Base-by-base conservation (phyloP, 2,329 filamentous ascomycete species). In the Sporothrix brasiliensis region DNA sequence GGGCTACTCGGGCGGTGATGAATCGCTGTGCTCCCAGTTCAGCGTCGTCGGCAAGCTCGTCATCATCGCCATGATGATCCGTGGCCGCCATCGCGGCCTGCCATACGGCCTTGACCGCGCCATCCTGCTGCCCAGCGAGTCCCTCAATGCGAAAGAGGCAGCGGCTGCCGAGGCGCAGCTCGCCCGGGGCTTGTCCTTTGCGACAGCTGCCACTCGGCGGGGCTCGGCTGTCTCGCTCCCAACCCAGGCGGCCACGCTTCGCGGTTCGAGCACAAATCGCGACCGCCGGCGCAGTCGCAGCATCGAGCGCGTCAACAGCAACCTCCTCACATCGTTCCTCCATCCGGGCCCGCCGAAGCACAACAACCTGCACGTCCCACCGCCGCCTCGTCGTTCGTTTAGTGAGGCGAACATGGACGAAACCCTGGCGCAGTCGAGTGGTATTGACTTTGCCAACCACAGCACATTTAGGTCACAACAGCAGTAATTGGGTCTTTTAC, bases 11-110 rank as follows among this genome's bases (percentile, higher is more conserved):
- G 83, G 81, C 24, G 84, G 89, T 78, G 91, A 97, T 79, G 86
- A 93, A 0, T 93, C 92, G 0, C 93, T 99, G 74, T 93, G 88
- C 44, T 90, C 87, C 0, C 88, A 97, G 75, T 97, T 99, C 79
- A 88, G 85, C 14, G 85, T 89, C 0, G 80, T 97, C 79, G 93
- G 77, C 79, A 91, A 91, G 76, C 84, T 91, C 1, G 85, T 91
- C 73, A 87, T 91, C 68, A 84, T 91, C 70, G 87, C 87, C 41
- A 90, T 91, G 88, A 86, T 89, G 80, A 86, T 91, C 70, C 88
- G 89, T 78, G 89, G 89, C 6, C 86, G 89, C 2, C 89, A 91
- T 75, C 87, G 89, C 77, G 89, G 89, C 69, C 80, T 91, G 4
- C 89, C 89, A 0, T 91, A 91, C 75, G 88, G 87, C 3, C 83